Percentiles rank a stretch among this genome's conserved stretches.
phyloP scores from a whole-genome alignment of 2,329 filamentous ascomycete species.

The Dactylellina parvicollis region DNA sequence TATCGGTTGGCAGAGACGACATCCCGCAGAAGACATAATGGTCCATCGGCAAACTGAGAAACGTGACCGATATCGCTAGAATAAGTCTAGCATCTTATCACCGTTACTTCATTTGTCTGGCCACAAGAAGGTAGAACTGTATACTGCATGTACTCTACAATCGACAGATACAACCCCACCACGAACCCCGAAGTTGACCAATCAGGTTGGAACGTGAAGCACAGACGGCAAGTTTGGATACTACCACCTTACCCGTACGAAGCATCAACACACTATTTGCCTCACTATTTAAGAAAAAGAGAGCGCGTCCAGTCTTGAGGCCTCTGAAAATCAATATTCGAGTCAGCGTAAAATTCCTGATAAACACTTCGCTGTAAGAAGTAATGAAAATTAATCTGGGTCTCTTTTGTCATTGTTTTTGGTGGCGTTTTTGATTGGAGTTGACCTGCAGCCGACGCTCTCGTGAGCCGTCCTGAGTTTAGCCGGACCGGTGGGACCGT shows the following conservation, averaged over 20 bases:
- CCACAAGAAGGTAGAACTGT: too few relatives aligned
- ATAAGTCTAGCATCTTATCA: not conserved
- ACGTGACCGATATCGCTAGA: constrained; percentile 41
- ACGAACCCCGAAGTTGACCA: not conserved
- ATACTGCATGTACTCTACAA: not conserved
- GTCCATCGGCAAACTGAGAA: constrained; percentile 7
- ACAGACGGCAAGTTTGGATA: not conserved
- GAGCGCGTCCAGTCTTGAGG: too few relatives aligned
- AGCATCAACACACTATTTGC: too few relatives aligned
- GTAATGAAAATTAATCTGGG: constrained; percentile 45
- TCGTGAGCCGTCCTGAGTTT: constrained; percentile 42
- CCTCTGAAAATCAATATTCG: too few relatives aligned
- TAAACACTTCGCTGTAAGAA: too few relatives aligned
- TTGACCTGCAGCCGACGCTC: constrained; percentile 42
- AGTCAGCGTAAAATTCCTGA: too few relatives aligned
- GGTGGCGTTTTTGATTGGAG: constrained; percentile 50
- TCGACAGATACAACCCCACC: constrained; percentile 10
- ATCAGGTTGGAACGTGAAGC: not conserved
- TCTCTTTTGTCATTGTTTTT: constrained; percentile 25
- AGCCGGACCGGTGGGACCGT: constrained; percentile 49
- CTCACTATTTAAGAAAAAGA: constrained; percentile 7
- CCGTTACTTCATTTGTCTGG: too few relatives aligned
- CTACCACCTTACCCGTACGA: constrained; percentile 4
- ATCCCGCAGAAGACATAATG: constrained; percentile 28
- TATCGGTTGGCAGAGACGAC: constrained; percentile 44